Evolutionary conservation across 2,329 filamentous ascomycete genomes (phyloP).

Genomic region (Claviceps spartinae): DNA sequence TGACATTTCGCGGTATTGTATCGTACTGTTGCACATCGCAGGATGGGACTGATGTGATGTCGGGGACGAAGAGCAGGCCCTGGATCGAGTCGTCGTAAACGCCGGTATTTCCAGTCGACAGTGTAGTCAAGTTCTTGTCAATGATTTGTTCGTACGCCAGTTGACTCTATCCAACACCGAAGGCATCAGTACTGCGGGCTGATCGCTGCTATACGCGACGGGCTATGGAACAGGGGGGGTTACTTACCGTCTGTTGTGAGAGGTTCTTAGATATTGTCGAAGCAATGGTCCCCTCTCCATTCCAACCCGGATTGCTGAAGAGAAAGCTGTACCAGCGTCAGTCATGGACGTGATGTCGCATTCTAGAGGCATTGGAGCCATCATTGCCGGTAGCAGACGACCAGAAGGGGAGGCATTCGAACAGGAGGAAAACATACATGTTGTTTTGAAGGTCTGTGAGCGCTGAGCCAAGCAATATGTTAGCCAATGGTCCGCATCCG

Average conservation of each 20-base stretch:
- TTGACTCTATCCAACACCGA: constrained; percentile 19
- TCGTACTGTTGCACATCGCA: constrained; percentile 50
- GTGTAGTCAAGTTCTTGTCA: constrained; percentile 53
- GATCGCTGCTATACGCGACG: neutral
- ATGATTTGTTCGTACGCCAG: constrained; percentile 40
- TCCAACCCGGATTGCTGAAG: constrained; percentile 46
- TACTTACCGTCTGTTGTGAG: constrained; percentile 40
- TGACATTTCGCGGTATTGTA: constrained; percentile 65
- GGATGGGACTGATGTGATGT: constrained; percentile 40
- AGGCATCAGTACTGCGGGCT: neutral
- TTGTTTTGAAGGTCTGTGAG: constrained; percentile 37
- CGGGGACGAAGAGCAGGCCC: constrained; percentile 77
- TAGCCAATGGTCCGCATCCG: constrained; percentile 7
- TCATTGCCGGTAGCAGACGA: neutral
- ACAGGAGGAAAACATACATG: constrained; percentile 25
- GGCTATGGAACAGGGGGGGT: neutral
- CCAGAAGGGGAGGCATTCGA: neutral
- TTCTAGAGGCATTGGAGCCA: neutral
- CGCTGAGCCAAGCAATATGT: constrained; percentile 20
- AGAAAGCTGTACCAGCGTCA: constrained; percentile 31
- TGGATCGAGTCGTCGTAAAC: constrained; percentile 48
- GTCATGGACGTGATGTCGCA: neutral
- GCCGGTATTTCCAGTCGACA: constrained; percentile 54
- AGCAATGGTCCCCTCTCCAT: constrained; percentile 33
- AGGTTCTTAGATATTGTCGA: constrained; percentile 44